phyloP scores from a whole-genome alignment of 805 yeast genomes.

The Komagataella mondaviorum region DNA sequence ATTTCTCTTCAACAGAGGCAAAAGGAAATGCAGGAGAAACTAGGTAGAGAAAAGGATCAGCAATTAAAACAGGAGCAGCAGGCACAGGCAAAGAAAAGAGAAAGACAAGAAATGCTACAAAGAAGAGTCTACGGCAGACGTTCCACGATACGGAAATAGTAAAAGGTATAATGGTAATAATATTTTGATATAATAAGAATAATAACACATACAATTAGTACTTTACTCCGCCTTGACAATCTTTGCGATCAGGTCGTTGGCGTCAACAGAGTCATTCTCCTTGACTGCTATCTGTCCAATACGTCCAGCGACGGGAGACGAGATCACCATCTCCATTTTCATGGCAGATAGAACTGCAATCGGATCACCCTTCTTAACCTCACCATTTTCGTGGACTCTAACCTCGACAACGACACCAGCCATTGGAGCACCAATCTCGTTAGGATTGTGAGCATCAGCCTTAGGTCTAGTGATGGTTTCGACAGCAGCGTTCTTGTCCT shows the following conservation, averaged over 20 bases:
- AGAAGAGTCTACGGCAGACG: slow-evolving; percentile 15
- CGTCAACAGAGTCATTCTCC: slow-evolving; percentile 94
- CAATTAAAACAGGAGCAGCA: slow-evolving; percentile 14
- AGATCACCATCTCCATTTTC: slow-evolving; percentile 99
- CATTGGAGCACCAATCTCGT: slow-evolving; percentile 98
- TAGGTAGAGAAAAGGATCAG: slow-evolving; percentile 7
- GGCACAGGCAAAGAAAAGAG: slow-evolving; percentile 12
- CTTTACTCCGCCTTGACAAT: slow-evolving; percentile 21
- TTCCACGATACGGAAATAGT: background rate
- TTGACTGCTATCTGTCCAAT: slow-evolving; percentile 64
- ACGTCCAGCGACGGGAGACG: slow-evolving; percentile 82
- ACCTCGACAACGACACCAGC: slow-evolving; percentile 97
- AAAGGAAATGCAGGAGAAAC: slow-evolving; percentile 1
- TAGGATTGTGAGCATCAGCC: slow-evolving; percentile 78
- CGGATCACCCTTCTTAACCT: slow-evolving; percentile 94
- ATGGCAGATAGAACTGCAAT: slow-evolving; percentile 89
- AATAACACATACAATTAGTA: background rate
- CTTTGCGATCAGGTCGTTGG: slow-evolving; percentile 72
- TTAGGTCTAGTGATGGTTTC: slow-evolving; percentile 81
- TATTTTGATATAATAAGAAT: background rate
- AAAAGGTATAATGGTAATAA: background rate
- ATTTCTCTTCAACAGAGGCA: background rate
- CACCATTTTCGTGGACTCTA: slow-evolving; percentile 75
- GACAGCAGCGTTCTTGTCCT: slow-evolving; percentile 76
- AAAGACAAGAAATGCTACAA: slow-evolving; percentile 13